phyloP scores from a whole-genome alignment of 2,329 filamentous ascomycete species.

The Botrytis medusae region DNA sequence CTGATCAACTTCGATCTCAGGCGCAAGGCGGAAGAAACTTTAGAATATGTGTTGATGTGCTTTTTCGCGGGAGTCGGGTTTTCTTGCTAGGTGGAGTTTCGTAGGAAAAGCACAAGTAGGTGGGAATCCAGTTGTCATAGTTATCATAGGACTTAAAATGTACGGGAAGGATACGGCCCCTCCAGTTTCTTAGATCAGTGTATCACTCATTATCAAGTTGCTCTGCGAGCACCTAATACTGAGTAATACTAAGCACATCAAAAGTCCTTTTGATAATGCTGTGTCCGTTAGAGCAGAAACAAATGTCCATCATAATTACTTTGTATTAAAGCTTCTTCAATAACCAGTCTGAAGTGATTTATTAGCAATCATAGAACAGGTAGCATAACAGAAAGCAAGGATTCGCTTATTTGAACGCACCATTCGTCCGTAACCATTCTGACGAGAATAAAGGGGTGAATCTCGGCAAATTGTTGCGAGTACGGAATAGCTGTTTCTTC shows the following conservation, averaged over 20 bases:
- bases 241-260: neutral
- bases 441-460: neutral
- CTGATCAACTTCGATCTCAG: neutral
- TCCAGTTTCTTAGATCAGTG: neutral
- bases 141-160: neutral
- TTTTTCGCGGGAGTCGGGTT: neutral
- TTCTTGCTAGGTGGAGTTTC: neutral
- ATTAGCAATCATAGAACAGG: neutral
- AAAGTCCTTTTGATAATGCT: neutral
- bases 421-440: neutral
- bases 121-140: neutral
- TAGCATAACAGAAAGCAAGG: neutral
- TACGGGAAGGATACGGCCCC: neutral
- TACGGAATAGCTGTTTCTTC: neutral
- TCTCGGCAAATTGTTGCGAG: neutral
- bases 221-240: neutral
- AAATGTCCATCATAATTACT: neutral
- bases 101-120: neutral
- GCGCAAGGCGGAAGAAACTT: neutral
- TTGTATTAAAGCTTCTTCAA: neutral
- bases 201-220: neutral
- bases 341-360: neutral
- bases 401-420: neutral
- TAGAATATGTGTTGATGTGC: neutral
- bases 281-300: neutral